phyloP scores from a whole-genome alignment of 139 green algal genomes.

The Pleodorina starrii region DNA sequence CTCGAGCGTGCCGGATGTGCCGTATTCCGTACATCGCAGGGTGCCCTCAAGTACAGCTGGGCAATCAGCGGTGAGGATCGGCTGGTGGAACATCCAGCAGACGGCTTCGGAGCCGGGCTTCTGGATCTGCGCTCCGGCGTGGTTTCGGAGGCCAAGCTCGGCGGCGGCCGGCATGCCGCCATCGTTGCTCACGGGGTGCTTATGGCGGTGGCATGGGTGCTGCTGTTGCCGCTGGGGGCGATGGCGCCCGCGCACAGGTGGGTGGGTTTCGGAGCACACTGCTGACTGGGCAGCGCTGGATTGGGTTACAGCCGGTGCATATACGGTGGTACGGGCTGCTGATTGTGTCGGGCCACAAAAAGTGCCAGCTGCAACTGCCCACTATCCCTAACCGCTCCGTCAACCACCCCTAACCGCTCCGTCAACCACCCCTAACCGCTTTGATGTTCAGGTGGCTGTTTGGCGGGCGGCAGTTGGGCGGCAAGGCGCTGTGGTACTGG shows the following conservation, averaged over 20 bases:
- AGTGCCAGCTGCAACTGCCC: too few relatives aligned
- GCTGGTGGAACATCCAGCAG: constrained; percentile 28
- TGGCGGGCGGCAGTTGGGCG: not conserved
- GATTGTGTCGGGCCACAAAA: too few relatives aligned
- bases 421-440: too few relatives aligned
- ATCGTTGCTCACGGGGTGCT: constrained; percentile 42
- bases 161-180: not conserved
- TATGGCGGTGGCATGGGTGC: constrained; percentile 42
- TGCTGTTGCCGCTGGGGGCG: constrained; percentile 38
- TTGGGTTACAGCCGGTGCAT: too few relatives aligned
- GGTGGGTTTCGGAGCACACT: too few relatives aligned
- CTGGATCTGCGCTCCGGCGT: not conserved
- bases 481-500: constrained; percentile 41
- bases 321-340: too few relatives aligned
- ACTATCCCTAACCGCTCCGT: too few relatives aligned
- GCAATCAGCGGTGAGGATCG: not conserved
- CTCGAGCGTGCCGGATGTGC: too few relatives aligned
- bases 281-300: too few relatives aligned
- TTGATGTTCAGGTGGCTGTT: constrained; percentile 42
- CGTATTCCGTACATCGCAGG: too few relatives aligned
- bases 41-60: constrained; percentile 31
- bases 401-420: too few relatives aligned
- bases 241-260: constrained; percentile 39
- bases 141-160: not conserved
- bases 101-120: constrained; percentile 8